Conservation (phyloP, 139 green algal genomes). For the Gonium pectorale region DNA sequence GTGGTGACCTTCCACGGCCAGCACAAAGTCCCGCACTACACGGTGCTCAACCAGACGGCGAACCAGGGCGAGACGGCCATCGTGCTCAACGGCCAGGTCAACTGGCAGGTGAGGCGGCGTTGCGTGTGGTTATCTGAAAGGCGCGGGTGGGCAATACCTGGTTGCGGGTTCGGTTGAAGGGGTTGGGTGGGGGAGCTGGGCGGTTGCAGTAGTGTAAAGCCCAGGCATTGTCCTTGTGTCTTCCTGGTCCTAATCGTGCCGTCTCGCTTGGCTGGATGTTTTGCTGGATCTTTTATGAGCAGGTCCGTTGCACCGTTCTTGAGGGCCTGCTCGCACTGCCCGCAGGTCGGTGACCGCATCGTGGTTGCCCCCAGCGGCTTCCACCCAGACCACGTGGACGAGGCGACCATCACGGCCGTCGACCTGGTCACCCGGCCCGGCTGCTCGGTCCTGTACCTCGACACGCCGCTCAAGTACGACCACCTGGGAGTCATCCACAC, state of each 20-base stretch:
- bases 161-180: background rate
- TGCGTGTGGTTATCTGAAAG: too few species aligned
- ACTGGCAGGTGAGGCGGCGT: conserved; percentile 55
- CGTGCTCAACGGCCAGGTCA: conserved; percentile 52
- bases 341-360: conserved; percentile 58
- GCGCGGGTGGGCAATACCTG: too few species aligned
- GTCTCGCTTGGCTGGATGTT: too few species aligned
- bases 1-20: conserved; percentile 65
- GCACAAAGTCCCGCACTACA: conserved; percentile 73
- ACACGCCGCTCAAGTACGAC: conserved; percentile 52
- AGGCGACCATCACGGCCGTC: conserved; percentile 25
- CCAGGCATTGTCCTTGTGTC: too few species aligned
- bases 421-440: background rate
- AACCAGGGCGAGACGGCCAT: conserved; percentile 55
- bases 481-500: conserved; percentile 63
- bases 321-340: background rate
- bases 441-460: conserved; percentile 48
- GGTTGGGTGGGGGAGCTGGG: background rate
- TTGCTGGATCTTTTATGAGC: too few species aligned
- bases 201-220: too few species aligned
- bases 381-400: conserved; percentile 61
- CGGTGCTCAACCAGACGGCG: conserved; percentile 55
- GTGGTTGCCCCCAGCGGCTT: conserved; percentile 68
- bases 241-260: too few species aligned
- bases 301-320: too few species aligned